Base-by-base conservation (phyloP, 495 filamentous ascomycete genomes). In the Antarctomyces pellizariae region DNA sequence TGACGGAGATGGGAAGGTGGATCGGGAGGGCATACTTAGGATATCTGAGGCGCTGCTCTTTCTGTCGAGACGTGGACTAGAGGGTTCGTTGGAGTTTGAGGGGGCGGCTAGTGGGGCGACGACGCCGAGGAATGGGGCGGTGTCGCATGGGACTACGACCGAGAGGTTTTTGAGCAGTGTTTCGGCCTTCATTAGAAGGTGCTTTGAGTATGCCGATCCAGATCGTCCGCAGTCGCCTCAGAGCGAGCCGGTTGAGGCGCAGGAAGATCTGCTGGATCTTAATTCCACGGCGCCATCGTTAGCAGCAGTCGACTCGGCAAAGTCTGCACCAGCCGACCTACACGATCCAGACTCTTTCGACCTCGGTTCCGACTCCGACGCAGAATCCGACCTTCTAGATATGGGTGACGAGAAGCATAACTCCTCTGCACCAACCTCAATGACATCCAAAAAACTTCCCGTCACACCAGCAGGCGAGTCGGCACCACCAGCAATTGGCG, bases 141-240 rank as follows among this genome's bases (percentile, higher is more conserved):
- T 26, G 24, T 22, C 33, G 4, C 29, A 35, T 28, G 38, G 38
- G 10, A 41, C 29, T 7, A 44, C 41, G 16, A 41, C 80, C 35
- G 86, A 93, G 40, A 61, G 68, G 24, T 91, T 95, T 40, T 54
- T 97, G 9, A 70, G 71, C 20, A 90, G 83, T 37, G 76, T 95
- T 30, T 89, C 78, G 38, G 78, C 79, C 2, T 97, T 97, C 47
- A 95, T 95, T 29, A 60, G 82, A 28, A 64, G 86, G 20, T 97
- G 86, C 48, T 95, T 97, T 34, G 89, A 97, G 52, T 97, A 97
- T 43, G 86, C 86, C 10, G 86, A 97, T 45, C 89, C 86, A 5
- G 84, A 89, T 41, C 72, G 77, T 32, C 64, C 69, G 0, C 60
- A 32, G 28, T 43, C 31, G 23, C 41, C 33, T 22, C 36, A 29